Evolutionary conservation across 2,329 filamentous ascomycete genomes (phyloP), one percentile per base, ranked within the genome.

Genomic region (Shiraia bambusicola): DNA sequence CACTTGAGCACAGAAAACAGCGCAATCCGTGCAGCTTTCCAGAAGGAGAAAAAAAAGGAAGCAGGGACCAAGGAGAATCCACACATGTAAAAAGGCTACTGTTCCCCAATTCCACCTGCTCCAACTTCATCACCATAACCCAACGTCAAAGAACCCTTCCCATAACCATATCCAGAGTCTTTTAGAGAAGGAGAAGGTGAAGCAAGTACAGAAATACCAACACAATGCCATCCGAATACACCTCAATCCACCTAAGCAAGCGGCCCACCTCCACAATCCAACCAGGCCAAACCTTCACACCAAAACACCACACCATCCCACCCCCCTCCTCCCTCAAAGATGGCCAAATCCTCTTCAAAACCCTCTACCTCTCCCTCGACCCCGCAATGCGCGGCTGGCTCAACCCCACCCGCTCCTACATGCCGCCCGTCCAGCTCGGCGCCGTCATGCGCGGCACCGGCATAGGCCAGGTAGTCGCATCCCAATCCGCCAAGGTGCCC

Each of bases 311-410:
- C 1, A 72, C 78, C 1, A 72, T 79, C 3, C 65, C 74, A 6
- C 54, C 62, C 1, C 67, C 69, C 28, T 55, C 61, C 1, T 73
- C 79, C 46, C 73, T 86, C 29, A 76, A 83, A 62, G 77, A 82
- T 72, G 83, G 83, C 51, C 71, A 88, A 59, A 73, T 88, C 40
- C 74, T 88, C 44, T 72, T 77, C 42, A 71, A 75, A 43, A 70
- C 71, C 2, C 72, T 85, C 45, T 88, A 87, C 59, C 74, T 87
- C 31, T 84, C 81, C 8, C 74, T 88, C 28, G 86, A 88, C 67
- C 85, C 86, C 1, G 84, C 85, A n/a, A 88, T 88, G 84, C 78
- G 86, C 55, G 81, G 81, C 44, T 88, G 83, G 83, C 68, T 89
- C 14, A 84, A 79, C 32, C 42, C 54, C 12, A 58, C 71, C 27